Base-by-base conservation (phyloP, 305 asterid species). In the Coffea humblotiana region DNA sequence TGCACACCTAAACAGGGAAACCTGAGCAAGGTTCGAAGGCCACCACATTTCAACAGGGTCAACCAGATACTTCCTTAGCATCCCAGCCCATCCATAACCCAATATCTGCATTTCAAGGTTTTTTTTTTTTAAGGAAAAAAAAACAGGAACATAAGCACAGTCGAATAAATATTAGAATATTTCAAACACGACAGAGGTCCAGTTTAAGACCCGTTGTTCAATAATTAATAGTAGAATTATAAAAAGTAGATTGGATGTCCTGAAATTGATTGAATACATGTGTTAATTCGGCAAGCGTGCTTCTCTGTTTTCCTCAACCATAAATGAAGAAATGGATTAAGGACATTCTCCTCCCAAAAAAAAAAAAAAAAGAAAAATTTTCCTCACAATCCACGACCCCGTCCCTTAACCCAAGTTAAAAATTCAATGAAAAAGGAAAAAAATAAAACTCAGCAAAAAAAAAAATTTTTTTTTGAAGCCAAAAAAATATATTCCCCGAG, bases 11-110 rank as follows among this genome's bases (percentile, higher is more conserved):
- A 95, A 96, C 52, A 96, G 75, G 48, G 99, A 92, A 76, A 96
- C 99, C 85, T 94, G 99, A 85, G 99, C 99, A 74, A 96, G 95
- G 82, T 96, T 96, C 58, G 98, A 87, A 8, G 99, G 99, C 99
- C 99, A 96, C 99, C 99, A 96, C 99, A 96, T 96, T 83, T 92
- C 97, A 63, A 89, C 97, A 27, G 99, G 99, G 84, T 96, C 98
- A 76, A 96, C 99, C 85, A 96, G 88, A 82, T 91, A 96, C 76
- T 82, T 94, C 65, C 97, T 90, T 88, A 96, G 82, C 97, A 96
- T 91, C 43, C 98, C 98, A 21, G 98, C 98, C 98, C 98, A 96
- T 86, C 99, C 99, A 82, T 94, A 96, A 7, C 99, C 99, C 82
- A 96, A 63, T 66, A 96, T 79, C 99, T 96, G 93, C 85, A 84